Evolutionary conservation across 352 stramenopile genomes (phyloP).

Genomic region (Thraustotheca clavata): DNA sequence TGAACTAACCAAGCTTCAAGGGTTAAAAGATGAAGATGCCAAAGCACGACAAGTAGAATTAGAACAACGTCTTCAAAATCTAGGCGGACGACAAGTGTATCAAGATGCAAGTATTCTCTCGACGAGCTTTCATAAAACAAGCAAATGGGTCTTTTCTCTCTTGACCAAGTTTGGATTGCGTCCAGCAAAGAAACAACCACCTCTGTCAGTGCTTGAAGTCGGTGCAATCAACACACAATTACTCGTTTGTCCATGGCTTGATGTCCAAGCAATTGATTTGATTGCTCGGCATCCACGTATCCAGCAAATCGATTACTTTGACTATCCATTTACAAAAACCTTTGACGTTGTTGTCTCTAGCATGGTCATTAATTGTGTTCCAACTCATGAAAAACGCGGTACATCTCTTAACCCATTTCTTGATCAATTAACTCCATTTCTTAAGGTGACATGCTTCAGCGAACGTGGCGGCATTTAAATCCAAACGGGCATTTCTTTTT

Average conservation of each 20-base stretch:
- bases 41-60: slow-evolving; percentile 39
- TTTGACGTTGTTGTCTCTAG: slow-evolving; percentile 92
- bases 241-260: slow-evolving; percentile 87
- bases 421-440: neutral
- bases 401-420: neutral
- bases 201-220: slow-evolving; percentile 68
- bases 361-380: slow-evolving; percentile 97
- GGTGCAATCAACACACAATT: slow-evolving; percentile 96
- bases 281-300: slow-evolving; percentile 87
- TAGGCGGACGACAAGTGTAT: slow-evolving; percentile 89
- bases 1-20: slow-evolving; percentile 51
- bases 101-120: slow-evolving; percentile 91
- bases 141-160: slow-evolving; percentile 91
- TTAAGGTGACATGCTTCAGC: slow-evolving; percentile 47
- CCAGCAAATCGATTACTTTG: slow-evolving; percentile 90
- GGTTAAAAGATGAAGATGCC: slow-evolving; percentile 31
- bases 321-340: slow-evolving; percentile 42
- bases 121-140: slow-evolving; percentile 92
- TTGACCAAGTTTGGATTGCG: slow-evolving; percentile 71
- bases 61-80: slow-evolving; percentile 62
- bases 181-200: slow-evolving; percentile 53
- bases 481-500: slow-evolving; percentile 51
- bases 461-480: slow-evolving; percentile 51
- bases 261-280: slow-evolving; percentile 93
- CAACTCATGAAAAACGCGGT: slow-evolving; percentile 72